Evolutionary conservation across 306 rosid genomes (phyloP).

Genomic region (Gynostemma pentaphyllum): DNA sequence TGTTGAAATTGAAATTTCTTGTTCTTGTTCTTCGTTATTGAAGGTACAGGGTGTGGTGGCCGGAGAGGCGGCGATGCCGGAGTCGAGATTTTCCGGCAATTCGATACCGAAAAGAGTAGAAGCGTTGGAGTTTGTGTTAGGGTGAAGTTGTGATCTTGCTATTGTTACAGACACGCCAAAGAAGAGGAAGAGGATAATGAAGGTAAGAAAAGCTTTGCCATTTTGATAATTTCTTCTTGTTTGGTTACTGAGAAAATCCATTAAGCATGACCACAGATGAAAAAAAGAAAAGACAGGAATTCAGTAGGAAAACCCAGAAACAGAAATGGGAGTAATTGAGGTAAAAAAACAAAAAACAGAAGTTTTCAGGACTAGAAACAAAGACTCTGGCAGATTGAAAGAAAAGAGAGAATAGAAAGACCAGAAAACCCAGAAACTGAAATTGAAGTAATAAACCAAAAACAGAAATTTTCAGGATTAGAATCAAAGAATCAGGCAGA

Average conservation of each 20-base stretch:
- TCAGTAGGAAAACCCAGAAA: not conserved
- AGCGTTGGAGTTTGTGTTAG: conserved; percentile 29
- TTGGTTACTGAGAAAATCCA: conserved; percentile 30
- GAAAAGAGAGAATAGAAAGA: not conserved
- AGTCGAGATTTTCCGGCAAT: conserved; percentile 55
- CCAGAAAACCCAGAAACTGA: not conserved
- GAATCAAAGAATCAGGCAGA: not conserved
- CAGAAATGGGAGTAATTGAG: not conserved
- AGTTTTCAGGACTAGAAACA: not conserved
- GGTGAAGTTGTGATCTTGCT: conserved; percentile 24
- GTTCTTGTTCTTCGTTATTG: conserved; percentile 19
- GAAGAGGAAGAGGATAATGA: conserved; percentile 25
- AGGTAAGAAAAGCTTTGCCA: conserved; percentile 25
- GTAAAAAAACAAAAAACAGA: too few species aligned
- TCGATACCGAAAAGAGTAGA: conserved; percentile 58
- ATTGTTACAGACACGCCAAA: conserved; percentile 18
- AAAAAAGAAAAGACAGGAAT: too few species aligned
- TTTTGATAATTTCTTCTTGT: conserved; percentile 17
- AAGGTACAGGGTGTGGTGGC: conserved; percentile 40
- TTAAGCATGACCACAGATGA: not conserved
- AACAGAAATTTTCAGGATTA: not conserved
- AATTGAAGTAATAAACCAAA: not conserved
- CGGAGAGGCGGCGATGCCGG: conserved; percentile 44
- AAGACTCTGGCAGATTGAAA: not conserved
- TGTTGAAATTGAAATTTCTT: conserved; percentile 11